Conservation (phyloP, 2,329 filamentous ascomycete genomes). For the Pseudonectria foliicola region DNA sequence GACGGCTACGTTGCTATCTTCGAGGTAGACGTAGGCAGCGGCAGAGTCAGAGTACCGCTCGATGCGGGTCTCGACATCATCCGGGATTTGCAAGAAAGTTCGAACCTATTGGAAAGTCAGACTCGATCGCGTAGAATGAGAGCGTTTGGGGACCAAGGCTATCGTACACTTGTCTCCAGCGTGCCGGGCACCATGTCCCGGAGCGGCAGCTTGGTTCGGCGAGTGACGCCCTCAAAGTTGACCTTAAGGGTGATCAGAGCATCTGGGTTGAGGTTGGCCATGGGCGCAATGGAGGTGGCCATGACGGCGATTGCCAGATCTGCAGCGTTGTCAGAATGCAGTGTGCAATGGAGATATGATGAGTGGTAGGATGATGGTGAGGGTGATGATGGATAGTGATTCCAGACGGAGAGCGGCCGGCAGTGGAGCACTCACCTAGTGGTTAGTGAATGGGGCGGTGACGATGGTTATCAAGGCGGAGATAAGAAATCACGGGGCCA, state of each 20-base stretch:
- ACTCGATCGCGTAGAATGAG: neutral
- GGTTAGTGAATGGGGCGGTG: no score
- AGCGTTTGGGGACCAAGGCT: constrained; percentile 4
- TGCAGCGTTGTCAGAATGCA: neutral
- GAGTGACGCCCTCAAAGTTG: constrained; percentile 64
- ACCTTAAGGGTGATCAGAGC: constrained; percentile 73
- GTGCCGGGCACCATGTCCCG: constrained; percentile 69
- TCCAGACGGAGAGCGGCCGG: no score
- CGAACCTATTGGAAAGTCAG: constrained; percentile 26
- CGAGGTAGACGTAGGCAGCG: constrained; percentile 69
- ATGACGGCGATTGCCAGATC: constrained; percentile 14
- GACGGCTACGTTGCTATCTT: constrained; percentile 68
- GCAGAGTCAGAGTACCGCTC: constrained; percentile 96
- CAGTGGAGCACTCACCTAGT: no score
- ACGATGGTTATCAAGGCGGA: no score
- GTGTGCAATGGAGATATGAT: no score
- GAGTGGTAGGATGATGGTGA: neutral
- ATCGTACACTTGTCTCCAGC: constrained; percentile 77
- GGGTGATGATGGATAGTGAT: neutral
- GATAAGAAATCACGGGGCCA: no score
- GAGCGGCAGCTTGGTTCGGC: constrained; percentile 84
- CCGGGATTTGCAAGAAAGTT: constrained; percentile 28
- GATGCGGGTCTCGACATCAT: constrained; percentile 47
- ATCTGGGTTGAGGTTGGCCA: constrained; percentile 16
- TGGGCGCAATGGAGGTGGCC: constrained; percentile 18